Percentiles rank a stretch among this genome's conserved stretches.
Evolutionary conservation across 441 rosid species (phyloP).

Genomic region (Populus hybrid): DNA sequence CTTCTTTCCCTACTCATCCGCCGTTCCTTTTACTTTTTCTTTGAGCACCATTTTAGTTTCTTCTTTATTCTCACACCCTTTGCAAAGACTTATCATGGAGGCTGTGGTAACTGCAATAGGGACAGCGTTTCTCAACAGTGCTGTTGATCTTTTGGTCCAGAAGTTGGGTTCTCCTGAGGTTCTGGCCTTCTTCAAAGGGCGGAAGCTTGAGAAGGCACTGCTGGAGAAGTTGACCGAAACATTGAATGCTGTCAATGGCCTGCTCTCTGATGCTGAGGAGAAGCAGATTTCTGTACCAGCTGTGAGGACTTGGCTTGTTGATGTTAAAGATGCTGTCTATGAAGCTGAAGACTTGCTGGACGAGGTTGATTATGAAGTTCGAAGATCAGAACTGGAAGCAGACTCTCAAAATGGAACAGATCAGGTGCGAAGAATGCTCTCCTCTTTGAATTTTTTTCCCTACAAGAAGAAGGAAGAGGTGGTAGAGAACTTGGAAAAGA

Average conservation of each 20-base stretch:
- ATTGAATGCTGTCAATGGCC: neutral
- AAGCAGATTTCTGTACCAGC: neutral
- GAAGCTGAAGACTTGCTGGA: slow-evolving; percentile 18
- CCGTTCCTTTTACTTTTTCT: no score
- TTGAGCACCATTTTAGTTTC: no score
- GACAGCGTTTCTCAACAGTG: no score
- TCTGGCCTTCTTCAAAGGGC: slow-evolving; percentile 12
- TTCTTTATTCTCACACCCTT: no score
- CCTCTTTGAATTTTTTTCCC: neutral
- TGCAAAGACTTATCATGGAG: no score
- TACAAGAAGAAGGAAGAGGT: neutral
- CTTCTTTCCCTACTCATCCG: no score
- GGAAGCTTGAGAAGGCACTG: neutral
- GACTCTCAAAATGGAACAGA: neutral
- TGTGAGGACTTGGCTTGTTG: slow-evolving; percentile 13
- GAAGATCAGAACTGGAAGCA: neutral
- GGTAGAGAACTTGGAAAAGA: neutral
- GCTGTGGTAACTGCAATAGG: no score
- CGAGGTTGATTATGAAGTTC: slow-evolving; percentile 4
- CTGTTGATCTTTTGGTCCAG: no score
- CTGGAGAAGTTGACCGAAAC: neutral
- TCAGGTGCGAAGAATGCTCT: neutral
- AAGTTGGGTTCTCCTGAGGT: neutral
- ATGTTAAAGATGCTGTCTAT: slow-evolving; percentile 4
- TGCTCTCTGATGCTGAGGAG: slow-evolving; percentile 16